Evolutionary conservation across 108 stramenopile species (phyloP).

Genomic region (Cyclotella atomus): DNA sequence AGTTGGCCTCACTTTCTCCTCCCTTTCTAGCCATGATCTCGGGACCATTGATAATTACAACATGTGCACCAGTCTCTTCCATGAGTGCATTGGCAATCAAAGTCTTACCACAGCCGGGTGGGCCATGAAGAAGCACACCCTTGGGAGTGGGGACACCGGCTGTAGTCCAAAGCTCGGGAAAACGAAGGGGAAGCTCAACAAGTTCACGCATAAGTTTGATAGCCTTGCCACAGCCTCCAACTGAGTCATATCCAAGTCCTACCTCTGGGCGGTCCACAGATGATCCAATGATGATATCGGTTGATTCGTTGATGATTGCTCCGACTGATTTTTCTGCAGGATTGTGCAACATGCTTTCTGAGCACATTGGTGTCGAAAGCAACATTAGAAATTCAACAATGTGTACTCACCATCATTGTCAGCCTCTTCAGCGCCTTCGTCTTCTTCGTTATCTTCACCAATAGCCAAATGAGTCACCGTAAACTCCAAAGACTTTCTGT

Average conservation of each 20-base stretch:
- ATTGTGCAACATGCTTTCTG: too few relatives aligned
- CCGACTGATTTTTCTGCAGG: conserved; percentile 42
- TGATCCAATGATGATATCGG: conserved; percentile 66
- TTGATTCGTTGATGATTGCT: conserved; percentile 60
- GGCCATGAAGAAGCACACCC: conserved; percentile 96
- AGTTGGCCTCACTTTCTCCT: conserved; percentile 92
- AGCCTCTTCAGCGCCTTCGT: conserved; percentile 29
- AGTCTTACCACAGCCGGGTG: conserved; percentile 98
- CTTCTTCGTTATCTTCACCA: conserved; percentile 55
- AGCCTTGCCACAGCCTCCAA: conserved; percentile 93
- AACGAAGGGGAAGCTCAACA: conserved; percentile 96
- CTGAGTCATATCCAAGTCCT: conserved; percentile 94
- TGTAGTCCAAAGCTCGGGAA: conserved; percentile 96
- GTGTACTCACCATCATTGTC: conserved; percentile 21
- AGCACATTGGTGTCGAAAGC: too few relatives aligned
- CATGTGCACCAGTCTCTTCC: conserved; percentile 95
- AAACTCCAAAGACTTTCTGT: conserved; percentile 70
- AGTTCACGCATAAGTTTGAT: conserved; percentile 94
- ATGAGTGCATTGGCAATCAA: conserved; percentile 95
- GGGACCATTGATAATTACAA: conserved; percentile 98
- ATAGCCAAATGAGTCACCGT: conserved; percentile 70
- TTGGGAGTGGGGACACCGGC: conserved; percentile 94
- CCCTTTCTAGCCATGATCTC: conserved; percentile 97
- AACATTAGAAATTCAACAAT: neutral
- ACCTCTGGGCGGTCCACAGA: conserved; percentile 68